A percentile compares a stretch with the other conserved stretches of the same genome.
Conservation (phyloP, 208 protist species). For the Trypanosoma caninum region DNA sequence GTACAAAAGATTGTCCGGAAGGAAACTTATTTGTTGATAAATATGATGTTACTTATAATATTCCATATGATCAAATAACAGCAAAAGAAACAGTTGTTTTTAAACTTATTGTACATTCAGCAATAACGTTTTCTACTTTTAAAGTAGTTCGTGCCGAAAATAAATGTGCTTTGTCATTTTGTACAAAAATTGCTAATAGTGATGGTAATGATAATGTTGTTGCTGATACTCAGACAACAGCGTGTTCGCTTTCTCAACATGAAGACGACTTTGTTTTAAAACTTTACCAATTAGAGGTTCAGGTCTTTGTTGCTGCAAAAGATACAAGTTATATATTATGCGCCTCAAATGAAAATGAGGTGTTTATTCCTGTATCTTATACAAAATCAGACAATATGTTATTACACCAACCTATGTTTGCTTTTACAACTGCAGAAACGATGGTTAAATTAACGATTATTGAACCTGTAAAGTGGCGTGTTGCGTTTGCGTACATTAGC, state of each 20-base stretch:
- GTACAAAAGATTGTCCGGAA: slow-evolving; percentile 29
- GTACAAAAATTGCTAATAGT: no score
- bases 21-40: slow-evolving; percentile 56
- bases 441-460: slow-evolving; percentile 34
- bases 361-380: slow-evolving; percentile 66
- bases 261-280: slow-evolving; percentile 48
- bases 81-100: slow-evolving; percentile 59
- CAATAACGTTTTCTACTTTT: slow-evolving; percentile 25
- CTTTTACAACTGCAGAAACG: slow-evolving; percentile 34
- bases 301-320: slow-evolving; percentile 26
- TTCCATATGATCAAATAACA: slow-evolving; percentile 24
- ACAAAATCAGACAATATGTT: slow-evolving; percentile 22
- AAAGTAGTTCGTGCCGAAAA: slow-evolving; percentile 60
- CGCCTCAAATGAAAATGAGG: slow-evolving; percentile 23
- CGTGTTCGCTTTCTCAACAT: slow-evolving; percentile 36
- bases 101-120: slow-evolving; percentile 27
- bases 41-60: slow-evolving; percentile 58
- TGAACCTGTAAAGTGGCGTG: slow-evolving; percentile 60
- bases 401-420: slow-evolving; percentile 40
- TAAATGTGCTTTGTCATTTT: slow-evolving; percentile 53
- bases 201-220: no score
- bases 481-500: slow-evolving; percentile 39
- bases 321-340: slow-evolving; percentile 64
- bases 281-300: slow-evolving; percentile 18
- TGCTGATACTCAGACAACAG: slow-evolving; percentile 15